Evolutionary conservation across 2,329 filamentous ascomycete species (phyloP).

Genomic region (Bipolaris gigantea): DNA sequence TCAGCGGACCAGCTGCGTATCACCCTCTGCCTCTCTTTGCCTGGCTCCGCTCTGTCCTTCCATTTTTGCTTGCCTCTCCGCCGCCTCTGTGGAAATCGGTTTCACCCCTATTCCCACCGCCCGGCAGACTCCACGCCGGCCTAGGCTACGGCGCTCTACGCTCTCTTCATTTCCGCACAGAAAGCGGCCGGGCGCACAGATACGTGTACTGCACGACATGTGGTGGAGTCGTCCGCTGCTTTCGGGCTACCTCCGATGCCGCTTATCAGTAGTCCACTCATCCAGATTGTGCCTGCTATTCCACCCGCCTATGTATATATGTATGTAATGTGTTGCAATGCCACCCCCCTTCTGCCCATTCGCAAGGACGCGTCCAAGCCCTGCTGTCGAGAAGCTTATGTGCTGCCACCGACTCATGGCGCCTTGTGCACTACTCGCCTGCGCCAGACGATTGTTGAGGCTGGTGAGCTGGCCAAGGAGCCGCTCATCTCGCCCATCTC

Average conservation of each 20-base stretch:
- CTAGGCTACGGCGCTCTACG: constrained; percentile 24
- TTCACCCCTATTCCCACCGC: constrained; percentile 16
- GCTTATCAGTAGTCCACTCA: constrained; percentile 13
- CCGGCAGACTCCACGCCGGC: constrained; percentile 18
- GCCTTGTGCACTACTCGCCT: not conserved
- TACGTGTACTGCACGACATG: constrained; percentile 31
- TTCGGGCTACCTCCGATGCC: constrained; percentile 14
- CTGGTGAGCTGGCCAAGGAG: constrained; percentile 10
- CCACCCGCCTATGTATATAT: constrained; percentile 2
- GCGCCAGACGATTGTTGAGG: constrained; percentile 11
- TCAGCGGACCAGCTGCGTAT: not conserved
- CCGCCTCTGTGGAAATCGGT: constrained; percentile 9
- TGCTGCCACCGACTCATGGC: not conserved
- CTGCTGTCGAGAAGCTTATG: not conserved
- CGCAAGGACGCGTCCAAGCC: constrained; percentile 3
- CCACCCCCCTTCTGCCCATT: constrained; percentile 1
- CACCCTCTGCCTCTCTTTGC: not conserved
- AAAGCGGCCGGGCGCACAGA: constrained; percentile 32
- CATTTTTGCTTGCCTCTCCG: not conserved
- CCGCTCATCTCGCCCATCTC: constrained; percentile 12
- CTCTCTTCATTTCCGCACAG: constrained; percentile 37
- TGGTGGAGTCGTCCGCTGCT: constrained; percentile 23
- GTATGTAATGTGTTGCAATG: not conserved
- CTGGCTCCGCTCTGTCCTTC: not conserved
- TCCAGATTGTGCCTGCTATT: constrained; percentile 21